Base-by-base conservation (phyloP, 305 asterid genomes). In the Rubia peregrina region DNA sequence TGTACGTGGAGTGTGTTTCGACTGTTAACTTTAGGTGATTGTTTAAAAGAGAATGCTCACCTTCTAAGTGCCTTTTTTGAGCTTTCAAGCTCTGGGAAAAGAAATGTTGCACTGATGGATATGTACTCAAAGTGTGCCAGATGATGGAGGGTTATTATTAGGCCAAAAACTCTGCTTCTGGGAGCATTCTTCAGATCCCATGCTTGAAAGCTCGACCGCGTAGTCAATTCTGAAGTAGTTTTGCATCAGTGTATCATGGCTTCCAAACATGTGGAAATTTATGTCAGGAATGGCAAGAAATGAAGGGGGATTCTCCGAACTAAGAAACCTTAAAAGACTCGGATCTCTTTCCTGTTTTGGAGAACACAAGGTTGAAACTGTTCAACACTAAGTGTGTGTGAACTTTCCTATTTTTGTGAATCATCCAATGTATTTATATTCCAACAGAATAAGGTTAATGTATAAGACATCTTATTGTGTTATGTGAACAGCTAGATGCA, bases 151-250 rank as follows among this genome's bases (percentile, higher is more conserved):
- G 21, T 5, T 36, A 74, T 48, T 75, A 41, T n/a, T 69, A 36
- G 81, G 76, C 84, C 78, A 77, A n/a, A 67, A 69, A 9, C 26
- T 73, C 51, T 82, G 85, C 49, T 73, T 75, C 70, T 70, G 83
- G 55, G 75, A 74, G 65, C 67, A 59, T 53, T 53, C 59, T 53
- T 53, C 59, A 55, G 65, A 49, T 59, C 77, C 85, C 76, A 60
- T 61, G 9, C 80, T 61, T 21, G 80, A 65, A 66, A 79, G 48
- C 17, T 78, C 43, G 80, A 76, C 59, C 9, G 40, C 48, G 75
- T 33, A 72, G 79, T 61, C 69, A 65, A 4, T 59, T 12, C 75
- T 40, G 51, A 78, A 83, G 75, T 66, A 72, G 55, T 36, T 80
- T 46, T 83, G 79, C 67, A 68, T 75, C 62, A 71, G 77, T 46